Percentiles rank a stretch among this genome's conserved stretches.
These are phyloP conservation scores for Grammothele lineata DNA, from an alignment of 768 basidiomycete species.

Conservation along the genomic window DNA sequence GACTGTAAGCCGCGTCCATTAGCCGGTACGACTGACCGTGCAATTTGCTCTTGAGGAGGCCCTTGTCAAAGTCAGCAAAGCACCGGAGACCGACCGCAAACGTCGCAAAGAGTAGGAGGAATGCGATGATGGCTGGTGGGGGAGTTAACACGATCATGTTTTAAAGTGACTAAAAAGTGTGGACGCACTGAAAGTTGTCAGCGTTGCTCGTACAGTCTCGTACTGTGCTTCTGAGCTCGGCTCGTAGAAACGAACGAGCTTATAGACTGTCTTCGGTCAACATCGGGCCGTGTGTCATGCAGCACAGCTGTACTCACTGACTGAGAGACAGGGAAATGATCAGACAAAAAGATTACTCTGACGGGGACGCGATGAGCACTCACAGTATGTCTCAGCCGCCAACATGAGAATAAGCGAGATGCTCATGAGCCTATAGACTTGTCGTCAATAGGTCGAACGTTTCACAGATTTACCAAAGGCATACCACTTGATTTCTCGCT, in stretches of 20 bases:
- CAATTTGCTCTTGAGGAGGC: slow-evolving; percentile 68
- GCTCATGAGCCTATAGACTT: slow-evolving; percentile 57
- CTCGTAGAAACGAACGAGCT: slow-evolving; percentile 78
- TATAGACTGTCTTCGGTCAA: slow-evolving; percentile 53
- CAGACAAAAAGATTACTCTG: background rate
- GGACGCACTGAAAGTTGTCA: slow-evolving; percentile 77
- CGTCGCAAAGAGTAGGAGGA: slow-evolving; percentile 68
- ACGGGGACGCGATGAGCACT: slow-evolving; percentile 25
- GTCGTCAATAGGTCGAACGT: background rate
- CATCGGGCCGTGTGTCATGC: background rate
- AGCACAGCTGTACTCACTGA: slow-evolving; percentile 15
- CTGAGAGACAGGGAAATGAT: slow-evolving; percentile 10
- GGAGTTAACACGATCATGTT: background rate
- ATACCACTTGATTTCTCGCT: slow-evolving; percentile 77
- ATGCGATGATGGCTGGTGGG: slow-evolving; percentile 79
- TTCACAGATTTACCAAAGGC: too few relatives aligned
- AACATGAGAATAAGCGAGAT: slow-evolving; percentile 72
- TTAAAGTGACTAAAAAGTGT: background rate
- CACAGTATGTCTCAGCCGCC: slow-evolving; percentile 74
- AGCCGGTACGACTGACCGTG: slow-evolving; percentile 55
- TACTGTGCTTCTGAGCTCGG: slow-evolving; percentile 54
- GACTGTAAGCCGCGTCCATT: slow-evolving; percentile 25
- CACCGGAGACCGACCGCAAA: slow-evolving; percentile 76
- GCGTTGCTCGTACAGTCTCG: slow-evolving; percentile 68
- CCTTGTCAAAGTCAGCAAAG: slow-evolving; percentile 78